Evolutionary conservation across 1,284 basidiomycete species (phyloP).

Genomic region (Crucibulum cyathiforme): DNA sequence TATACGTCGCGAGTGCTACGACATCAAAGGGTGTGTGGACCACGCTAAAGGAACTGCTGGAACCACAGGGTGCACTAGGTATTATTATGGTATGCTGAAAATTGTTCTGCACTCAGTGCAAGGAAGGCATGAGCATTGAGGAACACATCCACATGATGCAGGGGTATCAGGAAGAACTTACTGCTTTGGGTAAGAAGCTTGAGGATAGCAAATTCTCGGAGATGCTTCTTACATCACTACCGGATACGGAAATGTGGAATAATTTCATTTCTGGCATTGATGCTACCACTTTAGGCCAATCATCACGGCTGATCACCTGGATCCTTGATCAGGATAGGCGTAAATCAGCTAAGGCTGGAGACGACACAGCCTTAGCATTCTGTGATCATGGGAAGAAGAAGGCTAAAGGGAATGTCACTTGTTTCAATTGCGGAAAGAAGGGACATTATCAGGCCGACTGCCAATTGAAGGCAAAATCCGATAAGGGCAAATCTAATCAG

Average conservation of each 20-base stretch:
- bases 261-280: background rate
- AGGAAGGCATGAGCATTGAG: background rate
- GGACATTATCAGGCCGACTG: background rate
- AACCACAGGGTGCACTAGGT: background rate
- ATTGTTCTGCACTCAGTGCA: background rate
- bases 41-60: background rate
- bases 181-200: background rate
- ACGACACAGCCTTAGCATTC: background rate
- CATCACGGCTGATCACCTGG: background rate
- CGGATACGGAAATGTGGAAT: background rate
- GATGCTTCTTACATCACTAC: background rate
- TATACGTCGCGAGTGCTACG: background rate
- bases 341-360: background rate
- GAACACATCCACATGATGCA: background rate
- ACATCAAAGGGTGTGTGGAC: background rate
- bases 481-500: background rate
- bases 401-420: background rate
- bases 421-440: background rate
- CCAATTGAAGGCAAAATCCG: constrained; percentile 13
- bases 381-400: background rate
- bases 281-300: background rate
- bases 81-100: background rate
- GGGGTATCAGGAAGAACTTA: background rate
- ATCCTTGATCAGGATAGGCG: background rate
- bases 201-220: background rate